Base-by-base conservation (phyloP, 2,329 filamentous ascomycete genomes). In the Bipolaris victoriae region DNA sequence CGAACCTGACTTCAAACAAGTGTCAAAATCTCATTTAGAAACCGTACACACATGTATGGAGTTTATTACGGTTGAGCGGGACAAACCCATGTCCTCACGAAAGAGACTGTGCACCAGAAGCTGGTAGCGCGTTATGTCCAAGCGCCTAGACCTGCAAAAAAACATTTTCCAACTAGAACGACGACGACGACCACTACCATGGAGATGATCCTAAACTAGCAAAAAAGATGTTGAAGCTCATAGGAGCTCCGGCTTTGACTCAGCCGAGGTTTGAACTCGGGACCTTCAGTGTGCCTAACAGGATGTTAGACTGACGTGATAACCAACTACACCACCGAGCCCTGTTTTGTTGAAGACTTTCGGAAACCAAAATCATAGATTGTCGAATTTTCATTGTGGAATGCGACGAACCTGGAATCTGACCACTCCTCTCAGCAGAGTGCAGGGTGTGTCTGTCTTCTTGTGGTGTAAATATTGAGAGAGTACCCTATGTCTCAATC, bases 251-350 rank as follows among this genome's bases (percentile, higher is more conserved):
- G 46, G 46, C 46, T 49, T 49, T 49, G 46, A 60, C 61, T 64
- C 59, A 61, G 56, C 61, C 51, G 59, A 62, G 61, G 61, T 58
- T 64, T 61, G 61, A 64, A 64, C 61, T 62, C 59, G 51, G 61
- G 37, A 49, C 55, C 55, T 57, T 57, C 55, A 57, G 55, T 57
- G 54, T 55, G 35, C 31, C 40, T 49, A 57, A 47, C 50, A 24
- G 35, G 5, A n/a, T 78, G 76, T 78, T 78, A 78, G 76, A 78
- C 76, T 77, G 71, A 78, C 75, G 76, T 78, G 76, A 78, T 78
- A 77, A 78, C 76, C 76, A 77, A 77, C 77, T 79, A 78, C 76
- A 79, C 76, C 73, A 76, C 57, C 68, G 65, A 71, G 62, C 69
- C 69, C 52, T 50, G 40, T 51, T 48, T 44, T 55, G 36, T 44